Conservation (phyloP, 2,329 filamentous ascomycete genomes). For the Arachnomyces sp. region DNA sequence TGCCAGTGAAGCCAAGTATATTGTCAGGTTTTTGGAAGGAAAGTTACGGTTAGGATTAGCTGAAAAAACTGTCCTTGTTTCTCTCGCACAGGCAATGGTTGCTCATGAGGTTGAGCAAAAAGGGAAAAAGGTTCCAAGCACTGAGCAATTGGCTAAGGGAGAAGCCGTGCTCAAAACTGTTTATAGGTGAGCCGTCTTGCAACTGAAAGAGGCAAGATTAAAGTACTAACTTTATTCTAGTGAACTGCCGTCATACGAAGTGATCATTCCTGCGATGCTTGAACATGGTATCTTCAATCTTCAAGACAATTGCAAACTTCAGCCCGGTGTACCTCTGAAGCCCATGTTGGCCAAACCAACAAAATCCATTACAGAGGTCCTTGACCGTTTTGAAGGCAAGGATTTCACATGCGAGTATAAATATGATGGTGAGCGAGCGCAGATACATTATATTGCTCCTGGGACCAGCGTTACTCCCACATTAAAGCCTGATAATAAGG, state of each 20-base stretch:
- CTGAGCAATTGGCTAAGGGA: slow-evolving; percentile 71
- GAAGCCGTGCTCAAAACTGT: slow-evolving; percentile 83
- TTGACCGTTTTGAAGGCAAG: slow-evolving; percentile 92
- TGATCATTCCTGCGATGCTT: slow-evolving; percentile 84
- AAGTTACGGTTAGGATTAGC: slow-evolving; percentile 88
- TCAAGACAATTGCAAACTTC: slow-evolving; percentile 77
- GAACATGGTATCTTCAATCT: slow-evolving; percentile 78
- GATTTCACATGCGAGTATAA: slow-evolving; percentile 98
- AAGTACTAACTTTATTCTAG: slow-evolving; percentile 41
- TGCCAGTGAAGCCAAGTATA: slow-evolving; percentile 87
- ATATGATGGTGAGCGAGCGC: slow-evolving; percentile 95
- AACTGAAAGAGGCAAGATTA: background rate
- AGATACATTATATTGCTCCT: slow-evolving; percentile 88
- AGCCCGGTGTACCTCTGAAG: slow-evolving; percentile 89
- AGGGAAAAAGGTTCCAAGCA: slow-evolving; percentile 60
- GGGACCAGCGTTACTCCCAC: slow-evolving; percentile 54
- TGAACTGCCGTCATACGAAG: slow-evolving; percentile 89
- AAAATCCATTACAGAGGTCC: slow-evolving; percentile 93
- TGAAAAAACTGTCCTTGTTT: slow-evolving; percentile 84
- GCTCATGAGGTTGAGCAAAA: slow-evolving; percentile 70
- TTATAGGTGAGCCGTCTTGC: slow-evolving; percentile 56
- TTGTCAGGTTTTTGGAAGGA: slow-evolving; percentile 87
- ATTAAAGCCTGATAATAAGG: slow-evolving; percentile 57
- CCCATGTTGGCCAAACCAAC: slow-evolving; percentile 98
- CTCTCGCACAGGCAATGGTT: slow-evolving; percentile 80